Percentiles rank a stretch among this genome's conserved stretches.
Evolutionary conservation across 2,329 filamentous ascomycete species (phyloP).

Genomic region (Penicillium hesseltinei): DNA sequence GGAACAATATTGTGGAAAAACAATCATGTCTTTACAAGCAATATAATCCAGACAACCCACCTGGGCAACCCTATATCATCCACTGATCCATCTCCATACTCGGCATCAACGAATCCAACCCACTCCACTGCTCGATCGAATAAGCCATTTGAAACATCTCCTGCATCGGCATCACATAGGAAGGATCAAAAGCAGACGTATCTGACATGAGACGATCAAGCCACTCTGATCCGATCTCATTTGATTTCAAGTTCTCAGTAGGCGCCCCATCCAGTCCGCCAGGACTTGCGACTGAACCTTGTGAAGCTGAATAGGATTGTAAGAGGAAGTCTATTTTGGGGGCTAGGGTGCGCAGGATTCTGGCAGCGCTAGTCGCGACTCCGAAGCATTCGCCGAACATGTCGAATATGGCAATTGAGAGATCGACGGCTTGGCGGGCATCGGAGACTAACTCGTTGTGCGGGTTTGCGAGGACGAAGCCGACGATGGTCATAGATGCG

Average conservation of each 20-base stretch:
- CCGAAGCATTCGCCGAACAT: not conserved
- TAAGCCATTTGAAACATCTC: not conserved
- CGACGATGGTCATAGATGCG: not conserved
- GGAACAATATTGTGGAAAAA: too few species aligned
- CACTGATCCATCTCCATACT: not conserved
- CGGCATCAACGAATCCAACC: not conserved
- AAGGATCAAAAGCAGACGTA: not conserved
- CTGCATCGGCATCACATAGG: not conserved
- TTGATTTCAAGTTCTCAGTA: not conserved
- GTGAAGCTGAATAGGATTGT: not conserved
- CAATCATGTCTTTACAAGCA: too few species aligned
- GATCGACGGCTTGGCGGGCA: not conserved
- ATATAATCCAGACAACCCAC: too few species aligned
- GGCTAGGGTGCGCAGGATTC: not conserved
- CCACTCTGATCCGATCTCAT: not conserved
- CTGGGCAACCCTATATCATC: not conserved
- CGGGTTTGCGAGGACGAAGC: not conserved
- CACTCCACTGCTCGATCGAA: not conserved
- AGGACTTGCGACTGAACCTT: not conserved
- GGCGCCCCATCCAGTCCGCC: not conserved
- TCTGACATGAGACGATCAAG: not conserved
- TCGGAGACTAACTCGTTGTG: not conserved
- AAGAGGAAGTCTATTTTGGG: not conserved
- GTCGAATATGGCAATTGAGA: not conserved
- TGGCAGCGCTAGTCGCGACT: not conserved